phyloP scores from a whole-genome alignment of 2,329 filamentous ascomycete species.

The Rutstroemia sp. region DNA sequence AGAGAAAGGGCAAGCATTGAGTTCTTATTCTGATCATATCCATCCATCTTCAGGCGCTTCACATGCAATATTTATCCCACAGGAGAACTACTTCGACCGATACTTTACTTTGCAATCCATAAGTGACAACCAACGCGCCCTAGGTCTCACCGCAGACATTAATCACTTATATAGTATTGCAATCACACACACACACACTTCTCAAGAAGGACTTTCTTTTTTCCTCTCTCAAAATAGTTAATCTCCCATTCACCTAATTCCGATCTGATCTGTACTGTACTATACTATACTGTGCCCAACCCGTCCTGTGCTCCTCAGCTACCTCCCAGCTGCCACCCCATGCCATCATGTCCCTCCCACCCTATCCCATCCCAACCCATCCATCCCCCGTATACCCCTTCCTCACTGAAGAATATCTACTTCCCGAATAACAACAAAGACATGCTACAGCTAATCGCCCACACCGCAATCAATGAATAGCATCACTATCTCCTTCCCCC shows the following conservation, averaged over 20 bases:
- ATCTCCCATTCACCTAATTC: too few relatives aligned
- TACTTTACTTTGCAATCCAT: too few relatives aligned
- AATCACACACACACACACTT: background rate
- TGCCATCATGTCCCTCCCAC: background rate
- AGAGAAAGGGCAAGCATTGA: too few relatives aligned
- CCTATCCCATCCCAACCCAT: background rate
- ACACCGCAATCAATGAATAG: background rate
- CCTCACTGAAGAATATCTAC: background rate
- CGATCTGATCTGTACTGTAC: background rate
- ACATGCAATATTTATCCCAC: too few relatives aligned
- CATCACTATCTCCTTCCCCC: background rate
- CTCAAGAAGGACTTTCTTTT: background rate
- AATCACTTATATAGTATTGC: too few relatives aligned
- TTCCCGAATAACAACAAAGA: background rate
- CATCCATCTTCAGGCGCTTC: too few relatives aligned
- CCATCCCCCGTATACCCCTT: too few relatives aligned
- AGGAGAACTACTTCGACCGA: too few relatives aligned
- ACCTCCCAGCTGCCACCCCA: background rate
- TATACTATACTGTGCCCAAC: background rate
- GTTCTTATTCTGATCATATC: too few relatives aligned
- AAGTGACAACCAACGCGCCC: too few relatives aligned
- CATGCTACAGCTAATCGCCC: background rate
- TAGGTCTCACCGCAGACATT: too few relatives aligned
- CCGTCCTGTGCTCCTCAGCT: background rate
- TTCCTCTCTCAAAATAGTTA: conserved; percentile 7